A percentile compares a stretch with the other conserved stretches of the same genome.
Conservation (phyloP, 225 moss, liverwort and hornwort genomes). For the Asterella californica region DNA sequence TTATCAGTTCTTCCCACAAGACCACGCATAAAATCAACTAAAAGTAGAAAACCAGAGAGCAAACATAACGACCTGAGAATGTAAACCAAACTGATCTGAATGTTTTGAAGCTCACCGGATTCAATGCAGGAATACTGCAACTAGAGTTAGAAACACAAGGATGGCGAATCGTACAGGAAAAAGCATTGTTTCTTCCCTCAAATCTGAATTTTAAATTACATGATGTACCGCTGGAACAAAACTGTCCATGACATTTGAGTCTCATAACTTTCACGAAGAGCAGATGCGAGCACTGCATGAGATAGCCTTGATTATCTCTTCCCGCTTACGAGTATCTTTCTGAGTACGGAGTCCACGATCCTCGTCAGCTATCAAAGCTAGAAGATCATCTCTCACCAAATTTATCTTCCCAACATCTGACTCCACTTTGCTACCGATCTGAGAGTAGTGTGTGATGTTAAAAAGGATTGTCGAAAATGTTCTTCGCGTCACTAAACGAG, state of each 20-base stretch:
- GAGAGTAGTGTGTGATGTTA: too few relatives aligned
- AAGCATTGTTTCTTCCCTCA: constrained; percentile 24
- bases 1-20: too few relatives aligned
- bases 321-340: constrained; percentile 41
- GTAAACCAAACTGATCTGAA: too few relatives aligned
- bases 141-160: too few relatives aligned
- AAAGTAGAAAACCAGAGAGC: too few relatives aligned
- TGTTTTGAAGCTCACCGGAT: too few relatives aligned
- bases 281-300: constrained; percentile 41
- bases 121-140: too few relatives aligned
- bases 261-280: too few relatives aligned
- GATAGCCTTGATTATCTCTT: constrained; percentile 57
- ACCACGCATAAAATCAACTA: too few relatives aligned
- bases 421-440: constrained; percentile 4
- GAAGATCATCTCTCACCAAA: constrained; percentile 63
- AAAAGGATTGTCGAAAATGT: too few relatives aligned
- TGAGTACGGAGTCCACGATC: constrained; percentile 72
- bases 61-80: too few relatives aligned
- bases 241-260: constrained; percentile 43
- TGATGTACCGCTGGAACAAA: constrained; percentile 47
- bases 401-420: neutral
- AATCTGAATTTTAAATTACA: constrained; percentile 39
- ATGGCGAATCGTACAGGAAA: constrained; percentile 2
- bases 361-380: constrained; percentile 55
- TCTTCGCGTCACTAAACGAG: too few relatives aligned